Evolutionary conservation across 2,329 filamentous ascomycete species (phyloP).

Genomic region (Xylariaceae sp.): DNA sequence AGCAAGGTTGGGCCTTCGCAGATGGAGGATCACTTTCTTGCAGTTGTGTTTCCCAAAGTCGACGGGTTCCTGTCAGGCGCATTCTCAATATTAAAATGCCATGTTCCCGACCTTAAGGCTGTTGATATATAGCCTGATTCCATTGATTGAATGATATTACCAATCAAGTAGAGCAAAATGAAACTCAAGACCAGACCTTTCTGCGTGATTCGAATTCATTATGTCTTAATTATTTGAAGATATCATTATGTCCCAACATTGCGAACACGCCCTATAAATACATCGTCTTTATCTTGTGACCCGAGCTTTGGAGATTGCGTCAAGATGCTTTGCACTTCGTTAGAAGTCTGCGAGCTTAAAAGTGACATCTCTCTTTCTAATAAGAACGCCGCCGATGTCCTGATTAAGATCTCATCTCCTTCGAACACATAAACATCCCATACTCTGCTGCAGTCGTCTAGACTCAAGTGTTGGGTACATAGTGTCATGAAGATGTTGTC

Average conservation of each 20-base stretch:
- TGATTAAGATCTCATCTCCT: constrained; percentile 67
- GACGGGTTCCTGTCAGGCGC: no score
- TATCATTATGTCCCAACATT: constrained; percentile 21
- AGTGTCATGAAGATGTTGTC: constrained; percentile 58
- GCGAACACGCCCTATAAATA: constrained; percentile 26
- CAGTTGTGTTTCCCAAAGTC: no score
- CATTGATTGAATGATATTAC: no score
- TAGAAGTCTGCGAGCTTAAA: constrained; percentile 42
- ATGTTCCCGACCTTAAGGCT: no score
- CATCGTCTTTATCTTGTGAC: constrained; percentile 23
- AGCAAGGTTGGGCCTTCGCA: no score
- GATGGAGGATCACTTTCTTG: no score
- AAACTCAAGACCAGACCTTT: no score
- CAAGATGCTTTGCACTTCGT: constrained; percentile 40
- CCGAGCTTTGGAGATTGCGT: constrained; percentile 27
- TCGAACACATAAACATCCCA: constrained; percentile 86
- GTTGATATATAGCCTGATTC: no score
- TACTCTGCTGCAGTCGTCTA: constrained; percentile 68
- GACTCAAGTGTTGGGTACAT: constrained; percentile 58
- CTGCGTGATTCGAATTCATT: no score
- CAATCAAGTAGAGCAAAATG: no score
- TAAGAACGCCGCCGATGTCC: constrained; percentile 67
- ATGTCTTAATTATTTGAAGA: no score
- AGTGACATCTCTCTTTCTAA: constrained; percentile 49
- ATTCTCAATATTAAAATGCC: no score